phyloP scores from a whole-genome alignment of 495 filamentous ascomycete species.

The Parachaetomium inaequale region DNA sequence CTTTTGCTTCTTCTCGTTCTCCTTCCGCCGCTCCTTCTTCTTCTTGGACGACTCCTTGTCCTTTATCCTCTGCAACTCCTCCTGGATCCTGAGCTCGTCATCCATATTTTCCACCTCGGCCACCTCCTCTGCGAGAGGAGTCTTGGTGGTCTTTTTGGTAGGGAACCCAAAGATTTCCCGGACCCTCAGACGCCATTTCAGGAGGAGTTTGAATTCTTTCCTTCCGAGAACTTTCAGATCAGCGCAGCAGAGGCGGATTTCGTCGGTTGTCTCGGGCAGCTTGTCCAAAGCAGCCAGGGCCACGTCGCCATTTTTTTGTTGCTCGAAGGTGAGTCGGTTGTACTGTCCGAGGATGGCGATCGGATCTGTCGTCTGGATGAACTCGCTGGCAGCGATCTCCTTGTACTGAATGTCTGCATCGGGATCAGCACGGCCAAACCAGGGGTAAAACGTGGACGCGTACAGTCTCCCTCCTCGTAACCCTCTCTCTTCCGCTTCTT shows the following conservation, averaged over 20 bases:
- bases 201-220: slow-evolving; percentile 89
- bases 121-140: slow-evolving; percentile 60
- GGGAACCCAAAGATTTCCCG: slow-evolving; percentile 88
- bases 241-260: slow-evolving; percentile 77
- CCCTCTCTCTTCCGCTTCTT: slow-evolving; percentile 97
- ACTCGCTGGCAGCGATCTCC: slow-evolving; percentile 80
- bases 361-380: slow-evolving; percentile 90
- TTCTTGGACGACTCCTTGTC: slow-evolving; percentile 69
- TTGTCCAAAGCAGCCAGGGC: slow-evolving; percentile 81
- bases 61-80: slow-evolving; percentile 74
- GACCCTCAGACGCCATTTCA: slow-evolving; percentile 87
- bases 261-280: slow-evolving; percentile 87
- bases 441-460: not conserved
- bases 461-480: slow-evolving; percentile 90
- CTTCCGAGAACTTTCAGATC: slow-evolving; percentile 90
- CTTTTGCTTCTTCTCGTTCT: slow-evolving; percentile 86
- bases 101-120: slow-evolving; percentile 85
- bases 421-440: not conserved
- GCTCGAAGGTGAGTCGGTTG: slow-evolving; percentile 79
- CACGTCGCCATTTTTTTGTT: slow-evolving; percentile 73
- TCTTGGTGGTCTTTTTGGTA: slow-evolving; percentile 61
- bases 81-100: slow-evolving; percentile 84
- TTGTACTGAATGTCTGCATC: slow-evolving; percentile 72
- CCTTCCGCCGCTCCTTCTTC: slow-evolving; percentile 74
- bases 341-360: slow-evolving; percentile 90